These are phyloP conservation scores for Sporopachydermia lactativora DNA, from an alignment of 805 yeast genomes.

Conservation along the genomic window DNA sequence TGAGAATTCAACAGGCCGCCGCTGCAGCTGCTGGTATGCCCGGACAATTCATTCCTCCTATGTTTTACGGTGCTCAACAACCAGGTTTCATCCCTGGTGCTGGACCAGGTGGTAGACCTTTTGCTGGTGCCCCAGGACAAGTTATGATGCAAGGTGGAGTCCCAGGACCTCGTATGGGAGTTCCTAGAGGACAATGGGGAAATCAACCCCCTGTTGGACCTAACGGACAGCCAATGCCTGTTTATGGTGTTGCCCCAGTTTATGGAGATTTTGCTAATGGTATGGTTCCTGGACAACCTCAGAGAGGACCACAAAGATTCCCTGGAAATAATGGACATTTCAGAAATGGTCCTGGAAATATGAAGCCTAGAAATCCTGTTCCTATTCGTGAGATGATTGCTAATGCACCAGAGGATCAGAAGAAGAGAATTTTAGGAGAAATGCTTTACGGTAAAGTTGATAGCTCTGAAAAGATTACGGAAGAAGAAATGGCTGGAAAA, in stretches of 20 bases:
- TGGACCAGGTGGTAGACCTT: constrained; percentile 30
- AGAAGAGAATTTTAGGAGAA: constrained; percentile 97
- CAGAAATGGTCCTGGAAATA: neutral
- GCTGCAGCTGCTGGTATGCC: constrained; percentile 69
- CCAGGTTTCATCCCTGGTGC: constrained; percentile 57
- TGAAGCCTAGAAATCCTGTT: neutral
- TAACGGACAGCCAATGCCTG: constrained; percentile 71
- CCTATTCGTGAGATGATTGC: neutral
- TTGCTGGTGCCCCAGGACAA: constrained; percentile 71
- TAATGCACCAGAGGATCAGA: constrained; percentile 66
- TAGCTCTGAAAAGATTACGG: constrained; percentile 74
- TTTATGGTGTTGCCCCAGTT: constrained; percentile 78
- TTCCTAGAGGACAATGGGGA: constrained; percentile 54
- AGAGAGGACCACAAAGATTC: constrained; percentile 20
- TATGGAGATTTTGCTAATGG: constrained; percentile 39
- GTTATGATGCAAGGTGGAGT: constrained; percentile 54
- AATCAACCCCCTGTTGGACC: constrained; percentile 49
- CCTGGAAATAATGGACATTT: constrained; percentile 8
- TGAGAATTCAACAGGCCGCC: constrained; percentile 88
- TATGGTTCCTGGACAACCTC: constrained; percentile 32
- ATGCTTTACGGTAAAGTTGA: constrained; percentile 88
- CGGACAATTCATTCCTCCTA: constrained; percentile 78
- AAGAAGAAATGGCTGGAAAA: constrained; percentile 94
- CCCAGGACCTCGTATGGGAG: constrained; percentile 50
- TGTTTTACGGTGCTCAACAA: constrained; percentile 63